These are phyloP conservation scores for Camellia japonica DNA, from an alignment of 148 eudicot species.

Conservation along the genomic window DNA sequence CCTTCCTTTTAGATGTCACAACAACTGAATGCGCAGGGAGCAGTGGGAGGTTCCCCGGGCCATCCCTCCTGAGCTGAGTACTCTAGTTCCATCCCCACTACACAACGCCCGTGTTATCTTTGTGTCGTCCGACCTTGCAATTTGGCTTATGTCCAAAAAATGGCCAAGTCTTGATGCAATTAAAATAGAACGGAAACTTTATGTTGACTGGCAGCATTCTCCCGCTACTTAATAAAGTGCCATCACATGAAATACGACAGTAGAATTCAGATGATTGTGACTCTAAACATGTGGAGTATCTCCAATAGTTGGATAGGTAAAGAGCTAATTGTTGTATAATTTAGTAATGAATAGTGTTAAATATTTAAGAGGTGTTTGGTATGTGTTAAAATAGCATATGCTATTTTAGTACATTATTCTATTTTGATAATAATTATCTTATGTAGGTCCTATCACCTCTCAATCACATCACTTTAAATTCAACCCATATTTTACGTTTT, in stretches of 20 bases:
- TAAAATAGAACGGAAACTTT: constrained; percentile 36
- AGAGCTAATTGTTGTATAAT: too few species aligned
- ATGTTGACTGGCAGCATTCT: constrained; percentile 61
- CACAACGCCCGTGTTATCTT: constrained; percentile 26
- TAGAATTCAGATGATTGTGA: too few species aligned
- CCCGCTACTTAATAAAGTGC: constrained; percentile 51
- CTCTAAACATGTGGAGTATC: too few species aligned
- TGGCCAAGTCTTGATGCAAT: constrained; percentile 77
- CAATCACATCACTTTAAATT: too few species aligned
- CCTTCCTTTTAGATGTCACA: constrained; percentile 47
- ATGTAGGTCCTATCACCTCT: too few species aligned
- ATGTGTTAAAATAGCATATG: too few species aligned
- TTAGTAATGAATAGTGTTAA: too few species aligned
- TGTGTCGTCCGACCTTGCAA: constrained; percentile 12
- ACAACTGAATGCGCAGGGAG: constrained; percentile 69
- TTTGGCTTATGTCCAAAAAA: constrained; percentile 64
- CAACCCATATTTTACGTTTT: too few species aligned
- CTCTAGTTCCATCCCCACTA: constrained; percentile 93
- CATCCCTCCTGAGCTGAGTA: constrained; percentile 79
- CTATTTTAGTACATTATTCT: too few species aligned
- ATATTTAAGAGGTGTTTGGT: too few species aligned
- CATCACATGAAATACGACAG: constrained; percentile 51
- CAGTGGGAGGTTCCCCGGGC: constrained; percentile 51
- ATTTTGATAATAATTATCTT: too few species aligned
- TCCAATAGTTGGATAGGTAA: too few species aligned